Evolutionary conservation across 257 asterid genomes (phyloP), one percentile per base, ranked within the genome.

Genomic region (Prunella vulgaris): DNA sequence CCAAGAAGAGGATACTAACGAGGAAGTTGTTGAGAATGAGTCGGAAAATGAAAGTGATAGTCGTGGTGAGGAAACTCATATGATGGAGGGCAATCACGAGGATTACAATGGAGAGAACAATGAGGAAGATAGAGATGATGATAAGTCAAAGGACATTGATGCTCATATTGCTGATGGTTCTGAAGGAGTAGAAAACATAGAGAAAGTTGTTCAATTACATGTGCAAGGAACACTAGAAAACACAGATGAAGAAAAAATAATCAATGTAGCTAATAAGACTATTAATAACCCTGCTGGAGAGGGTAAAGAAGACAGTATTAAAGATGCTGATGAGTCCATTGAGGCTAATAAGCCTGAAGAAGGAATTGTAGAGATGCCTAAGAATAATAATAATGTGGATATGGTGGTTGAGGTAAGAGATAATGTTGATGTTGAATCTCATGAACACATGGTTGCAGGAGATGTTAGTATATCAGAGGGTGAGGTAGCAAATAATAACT

Each of bases 41-140:
- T 85, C 86, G 46, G 92, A 83, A 58, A 83, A 82, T 68, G 93
- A 82, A 27, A 86, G 82, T 18, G 88, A 77, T 57, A 80, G 86
- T 54, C 82, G 70, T 12, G 87, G 82, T 5, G 94, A 84, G 28
- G 79, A 76, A 21, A 66, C 79, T 13, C 84, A 82, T 71, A 77
- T 86, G 2, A 49, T 80, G 28, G 95, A 78, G 82, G 86, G 77
- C 35, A 84, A 83, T 76, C 75, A 71, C 38, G 88, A 72, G 67
- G 86, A 77, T 38, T 53, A 74, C 69, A 44, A 60, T 10, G 85
- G 66, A 53, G 81, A 74, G 58, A 68, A 74, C 30, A 49, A 64
- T 32, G 77, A 72, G 64, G 79, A 52, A 20, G 79, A 71, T 52
- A 38, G 62, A 64, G 70, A 56, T 70, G 75, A 48, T 70, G 75